phyloP scores from a whole-genome alignment of 805 yeast genomes.

The Candida maesae region DNA sequence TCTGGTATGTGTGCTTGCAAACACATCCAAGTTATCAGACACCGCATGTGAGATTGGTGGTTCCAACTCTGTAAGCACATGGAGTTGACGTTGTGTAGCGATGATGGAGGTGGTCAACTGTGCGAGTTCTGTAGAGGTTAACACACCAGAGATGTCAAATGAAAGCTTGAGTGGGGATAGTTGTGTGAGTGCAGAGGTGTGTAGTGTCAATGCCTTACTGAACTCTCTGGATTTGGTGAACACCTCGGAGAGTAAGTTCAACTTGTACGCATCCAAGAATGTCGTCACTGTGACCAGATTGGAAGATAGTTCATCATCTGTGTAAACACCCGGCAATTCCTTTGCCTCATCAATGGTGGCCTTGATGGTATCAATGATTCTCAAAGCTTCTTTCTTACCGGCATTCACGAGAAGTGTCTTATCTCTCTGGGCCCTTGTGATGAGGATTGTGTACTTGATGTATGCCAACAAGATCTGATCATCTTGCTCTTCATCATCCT shows the following conservation, averaged over 20 bases:
- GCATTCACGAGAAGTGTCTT: slow-evolving; percentile 20
- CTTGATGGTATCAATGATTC: slow-evolving; percentile 39
- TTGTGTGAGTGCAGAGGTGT: slow-evolving; percentile 29
- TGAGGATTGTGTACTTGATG: slow-evolving; percentile 62
- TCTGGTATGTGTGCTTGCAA: slow-evolving; percentile 23
- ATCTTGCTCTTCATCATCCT: slow-evolving; percentile 49
- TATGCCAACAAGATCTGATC: slow-evolving; percentile 72
- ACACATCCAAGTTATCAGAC: slow-evolving; percentile 17
- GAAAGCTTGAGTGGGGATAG: slow-evolving; percentile 7
- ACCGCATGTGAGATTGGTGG: slow-evolving; percentile 32
- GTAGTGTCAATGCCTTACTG: slow-evolving; percentile 45
- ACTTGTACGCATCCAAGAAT: slow-evolving; percentile 44
- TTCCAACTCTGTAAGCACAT: slow-evolving; percentile 43
- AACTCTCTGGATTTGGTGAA: slow-evolving; percentile 39
- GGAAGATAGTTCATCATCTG: slow-evolving; percentile 64
- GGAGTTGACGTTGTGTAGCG: slow-evolving; percentile 29
- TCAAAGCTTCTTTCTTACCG: slow-evolving; percentile 32
- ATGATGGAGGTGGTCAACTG: slow-evolving; percentile 22
- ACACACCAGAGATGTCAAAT: slow-evolving; percentile 29
- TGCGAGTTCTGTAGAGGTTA: slow-evolving; percentile 33
- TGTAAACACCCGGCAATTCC: slow-evolving; percentile 90
- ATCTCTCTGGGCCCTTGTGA: slow-evolving; percentile 74
- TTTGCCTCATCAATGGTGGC: slow-evolving; percentile 54
- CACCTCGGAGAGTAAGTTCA: slow-evolving; percentile 41
- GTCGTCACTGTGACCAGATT: slow-evolving; percentile 48